Base-by-base conservation (phyloP, 164 flowering plant genomes). In the Echeveria elegans region DNA sequence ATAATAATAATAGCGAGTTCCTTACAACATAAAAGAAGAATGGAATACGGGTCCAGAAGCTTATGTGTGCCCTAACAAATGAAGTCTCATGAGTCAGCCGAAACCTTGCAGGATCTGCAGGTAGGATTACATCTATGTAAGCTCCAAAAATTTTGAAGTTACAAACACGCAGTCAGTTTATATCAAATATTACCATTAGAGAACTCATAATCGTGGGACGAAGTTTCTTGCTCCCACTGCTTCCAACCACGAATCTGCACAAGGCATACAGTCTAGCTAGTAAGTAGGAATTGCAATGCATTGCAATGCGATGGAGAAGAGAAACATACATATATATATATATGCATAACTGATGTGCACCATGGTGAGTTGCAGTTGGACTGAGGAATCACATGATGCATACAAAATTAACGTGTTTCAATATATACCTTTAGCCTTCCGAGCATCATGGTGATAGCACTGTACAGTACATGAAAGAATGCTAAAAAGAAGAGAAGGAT, bases 401-500 rank as follows among this genome's bases (percentile, higher is more conserved):
- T 23, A 18, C 3, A 10, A 24, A 14, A 24, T 65, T 7, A 26
- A 41, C 32, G 28, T 26, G 14, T n/a, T 61, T 67, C 14, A 5
- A 53, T 40, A 14, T 23, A 70, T 70, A 92, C 99, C 97, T 95
- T 88, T 59, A 91, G 77, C 74, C 87, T 87, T 71, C 99, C 99
- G 59, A 92, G 94, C 75, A 77, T 70, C 97, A 92, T 92, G 5
- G 92, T 92, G 40, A 81, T 21, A 40, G 83, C 82, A 73, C 97
- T 88, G 71, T 82, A 84, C 24, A 81, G 4, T 5, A 95, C 90
- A 71, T 95, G 97, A 71, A 89, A 77, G 56, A 87, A 79, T 26
- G 99, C 99, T 62, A 92, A 75, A 73, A 95, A 88, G 85, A 95
- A 95, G 65, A 95, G 89, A 79, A 95, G 92, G 73, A 95, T 95